These are phyloP conservation scores for Tulasnella sp. DNA, from an alignment of 768 basidiomycete genomes.

Conservation along the genomic window DNA sequence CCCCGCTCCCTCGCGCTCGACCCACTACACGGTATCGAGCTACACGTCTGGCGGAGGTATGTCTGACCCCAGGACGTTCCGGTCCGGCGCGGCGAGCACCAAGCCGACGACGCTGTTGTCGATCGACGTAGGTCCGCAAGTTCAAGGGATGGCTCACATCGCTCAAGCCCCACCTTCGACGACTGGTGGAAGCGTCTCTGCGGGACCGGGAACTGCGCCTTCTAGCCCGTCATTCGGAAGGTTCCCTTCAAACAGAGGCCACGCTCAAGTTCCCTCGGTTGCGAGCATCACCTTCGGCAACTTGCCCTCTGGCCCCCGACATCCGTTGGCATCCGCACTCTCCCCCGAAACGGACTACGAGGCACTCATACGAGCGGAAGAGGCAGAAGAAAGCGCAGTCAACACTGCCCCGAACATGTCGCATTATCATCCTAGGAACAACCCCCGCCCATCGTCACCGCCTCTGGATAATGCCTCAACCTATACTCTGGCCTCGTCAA, in stretches of 20 bases:
- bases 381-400: constrained; percentile 37
- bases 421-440: constrained; percentile 91
- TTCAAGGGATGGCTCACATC: constrained; percentile 86
- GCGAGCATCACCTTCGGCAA: constrained; percentile 76
- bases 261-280: constrained; percentile 54
- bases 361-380: background rate
- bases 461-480: constrained; percentile 91
- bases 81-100: constrained; percentile 77
- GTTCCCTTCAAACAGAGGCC: constrained; percentile 15
- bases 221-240: constrained; percentile 28
- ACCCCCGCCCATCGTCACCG: constrained; percentile 89
- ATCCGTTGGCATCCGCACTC: constrained; percentile 22
- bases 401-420: constrained; percentile 89
- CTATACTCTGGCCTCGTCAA: constrained; percentile 91
- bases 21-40: constrained; percentile 52
- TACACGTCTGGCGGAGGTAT: constrained; percentile 60
- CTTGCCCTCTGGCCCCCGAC: constrained; percentile 45
- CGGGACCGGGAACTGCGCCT: constrained; percentile 29
- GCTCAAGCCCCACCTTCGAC: constrained; percentile 64
- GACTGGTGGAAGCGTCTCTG: background rate
- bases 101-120: constrained; percentile 95
- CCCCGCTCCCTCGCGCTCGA: constrained; percentile 77
- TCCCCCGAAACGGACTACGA: constrained; percentile 20
- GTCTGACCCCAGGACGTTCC: constrained; percentile 73
- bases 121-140: constrained; percentile 66